Evolutionary conservation across 2,329 filamentous ascomycete species (phyloP).

Genomic region (Phialemoniopsis sp.): DNA sequence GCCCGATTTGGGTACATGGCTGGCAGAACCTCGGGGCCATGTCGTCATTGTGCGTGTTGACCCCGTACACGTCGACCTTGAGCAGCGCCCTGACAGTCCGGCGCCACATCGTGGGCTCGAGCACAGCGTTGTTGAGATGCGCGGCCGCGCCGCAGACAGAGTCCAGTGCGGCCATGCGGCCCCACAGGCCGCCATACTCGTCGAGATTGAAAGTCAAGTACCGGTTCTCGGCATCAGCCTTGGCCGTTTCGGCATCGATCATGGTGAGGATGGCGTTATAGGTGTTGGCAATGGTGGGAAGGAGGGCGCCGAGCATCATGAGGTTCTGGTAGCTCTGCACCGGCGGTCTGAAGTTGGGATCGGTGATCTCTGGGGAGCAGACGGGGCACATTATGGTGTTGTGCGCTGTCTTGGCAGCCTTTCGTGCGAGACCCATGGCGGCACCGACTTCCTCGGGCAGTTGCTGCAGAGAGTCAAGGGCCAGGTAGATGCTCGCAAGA

Average conservation of each 20-base stretch:
- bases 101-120: constrained; percentile 52
- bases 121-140: constrained; percentile 34
- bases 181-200: constrained; percentile 46
- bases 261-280: constrained; percentile 51
- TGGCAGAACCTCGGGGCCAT: constrained; percentile 9
- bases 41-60: constrained; percentile 18
- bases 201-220: constrained; percentile 39
- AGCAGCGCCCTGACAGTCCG: constrained; percentile 48
- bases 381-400: constrained; percentile 44
- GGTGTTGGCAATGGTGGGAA: constrained; percentile 53
- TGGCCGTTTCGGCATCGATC: constrained; percentile 46
- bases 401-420: constrained; percentile 44
- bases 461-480: constrained; percentile 43
- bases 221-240: constrained; percentile 35
- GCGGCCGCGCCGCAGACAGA: constrained; percentile 18
- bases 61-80: constrained; percentile 53
- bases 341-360: constrained; percentile 27
- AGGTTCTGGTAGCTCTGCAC: constrained; percentile 52
- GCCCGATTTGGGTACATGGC: constrained; percentile 35
- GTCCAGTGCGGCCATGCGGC: constrained; percentile 18
- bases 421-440: constrained; percentile 43
- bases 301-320: constrained; percentile 54
- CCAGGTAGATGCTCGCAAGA: constrained; percentile 43
- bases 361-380: constrained; percentile 37
- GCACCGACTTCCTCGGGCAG: constrained; percentile 38